A percentile compares a stretch with the other conserved stretches of the same genome.
phyloP scores from a whole-genome alignment of 2,329 filamentous ascomycete species.

The Cladosporium velox region DNA sequence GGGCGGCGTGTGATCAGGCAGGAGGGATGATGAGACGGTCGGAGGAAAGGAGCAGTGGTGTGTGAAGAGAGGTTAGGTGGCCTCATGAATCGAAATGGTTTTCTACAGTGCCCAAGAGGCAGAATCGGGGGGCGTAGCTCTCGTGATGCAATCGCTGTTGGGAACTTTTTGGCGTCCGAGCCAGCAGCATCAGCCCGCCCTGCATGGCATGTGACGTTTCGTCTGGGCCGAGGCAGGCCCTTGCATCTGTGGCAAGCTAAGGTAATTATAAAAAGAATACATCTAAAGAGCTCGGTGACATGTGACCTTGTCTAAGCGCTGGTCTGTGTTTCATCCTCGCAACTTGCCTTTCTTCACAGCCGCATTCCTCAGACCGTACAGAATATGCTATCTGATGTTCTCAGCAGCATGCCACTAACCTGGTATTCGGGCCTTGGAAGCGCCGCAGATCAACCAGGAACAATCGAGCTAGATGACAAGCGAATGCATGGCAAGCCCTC shows the following conservation, averaged over 20 bases:
- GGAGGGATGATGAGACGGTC: background rate
- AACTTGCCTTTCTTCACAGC: background rate
- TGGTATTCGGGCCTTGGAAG: background rate
- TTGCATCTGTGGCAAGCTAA: background rate
- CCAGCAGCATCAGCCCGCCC: background rate
- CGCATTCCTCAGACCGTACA: background rate
- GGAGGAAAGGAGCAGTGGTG: background rate
- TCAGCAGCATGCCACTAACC: conserved; percentile 1
- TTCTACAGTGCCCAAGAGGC: background rate
- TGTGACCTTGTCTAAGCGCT: background rate
- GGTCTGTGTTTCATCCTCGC: background rate
- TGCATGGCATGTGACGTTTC: conserved; percentile 10
- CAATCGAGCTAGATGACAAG: background rate
- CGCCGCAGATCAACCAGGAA: conserved; percentile 5
- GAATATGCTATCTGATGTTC: background rate
- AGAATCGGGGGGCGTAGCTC: background rate
- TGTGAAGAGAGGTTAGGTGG: background rate
- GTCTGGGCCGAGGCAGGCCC: conserved; percentile 9
- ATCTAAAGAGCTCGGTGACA: background rate
- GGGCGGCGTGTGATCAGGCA: background rate
- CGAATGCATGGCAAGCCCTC: background rate
- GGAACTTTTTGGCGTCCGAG: background rate
- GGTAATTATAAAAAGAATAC: background rate
- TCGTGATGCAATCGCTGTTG: conserved; percentile 9
- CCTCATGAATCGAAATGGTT: background rate